Percentiles rank a stretch among this genome's conserved stretches.
Evolutionary conservation across 2,329 filamentous ascomycete genomes (phyloP).

Genomic region (Hypoxylon sp.): DNA sequence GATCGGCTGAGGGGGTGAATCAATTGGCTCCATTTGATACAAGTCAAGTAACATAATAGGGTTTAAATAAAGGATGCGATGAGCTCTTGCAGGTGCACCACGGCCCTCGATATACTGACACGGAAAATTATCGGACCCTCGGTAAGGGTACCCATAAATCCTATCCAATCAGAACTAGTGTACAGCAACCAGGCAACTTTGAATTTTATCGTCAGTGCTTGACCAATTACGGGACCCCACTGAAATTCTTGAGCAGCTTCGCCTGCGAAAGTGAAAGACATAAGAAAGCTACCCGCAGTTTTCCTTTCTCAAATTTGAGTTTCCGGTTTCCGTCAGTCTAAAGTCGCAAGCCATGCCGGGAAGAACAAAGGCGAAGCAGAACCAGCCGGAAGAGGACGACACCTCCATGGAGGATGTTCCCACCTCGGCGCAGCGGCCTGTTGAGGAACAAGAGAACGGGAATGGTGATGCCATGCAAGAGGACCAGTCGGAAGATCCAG

Average conservation of each 20-base stretch:
- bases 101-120: too few species aligned
- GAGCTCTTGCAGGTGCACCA: too few species aligned
- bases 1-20: too few species aligned
- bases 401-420: constrained; percentile 48
- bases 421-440: constrained; percentile 43
- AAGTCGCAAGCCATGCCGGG: constrained; percentile 41
- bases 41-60: too few species aligned
- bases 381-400: constrained; percentile 42
- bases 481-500: constrained; percentile 54
- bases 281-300: not conserved
- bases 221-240: constrained; percentile 25
- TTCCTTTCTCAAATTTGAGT: not conserved
- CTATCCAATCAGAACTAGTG: constrained; percentile 20
- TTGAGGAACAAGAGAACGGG: constrained; percentile 49
- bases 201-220: constrained; percentile 33
- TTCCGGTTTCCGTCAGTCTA: not conserved
- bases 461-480: constrained; percentile 50
- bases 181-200: constrained; percentile 16
- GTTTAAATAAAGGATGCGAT: too few species aligned
- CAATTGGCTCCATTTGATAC: too few species aligned
- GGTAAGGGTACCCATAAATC: not conserved
- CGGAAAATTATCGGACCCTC: constrained; percentile 31
- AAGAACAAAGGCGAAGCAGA: constrained; percentile 34
- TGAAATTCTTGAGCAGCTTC: constrained; percentile 35
- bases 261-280: constrained; percentile 11